phyloP scores from a whole-genome alignment of 1,284 basidiomycete species.

The Tausonia pullulans region DNA sequence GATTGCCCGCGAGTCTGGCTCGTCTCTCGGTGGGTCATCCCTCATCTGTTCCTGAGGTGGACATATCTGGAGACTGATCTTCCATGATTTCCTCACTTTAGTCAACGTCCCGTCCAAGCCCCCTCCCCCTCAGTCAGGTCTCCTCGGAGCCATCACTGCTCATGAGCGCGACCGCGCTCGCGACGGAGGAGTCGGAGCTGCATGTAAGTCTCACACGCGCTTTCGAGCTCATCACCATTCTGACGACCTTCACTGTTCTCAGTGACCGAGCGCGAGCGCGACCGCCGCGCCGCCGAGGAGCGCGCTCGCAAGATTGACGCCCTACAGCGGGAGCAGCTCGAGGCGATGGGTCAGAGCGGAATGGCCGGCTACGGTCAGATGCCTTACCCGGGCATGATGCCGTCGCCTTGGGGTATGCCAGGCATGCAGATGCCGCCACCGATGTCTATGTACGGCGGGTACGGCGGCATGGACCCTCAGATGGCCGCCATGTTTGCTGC shows the following conservation, averaged over 20 bases:
- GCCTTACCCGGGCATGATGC: slow-evolving; percentile 30
- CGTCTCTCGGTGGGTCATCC: slow-evolving; percentile 45
- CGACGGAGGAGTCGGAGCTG: slow-evolving; percentile 86
- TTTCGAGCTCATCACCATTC: too few relatives aligned
- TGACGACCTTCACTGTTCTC: too few relatives aligned
- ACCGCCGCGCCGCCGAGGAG: slow-evolving; percentile 79
- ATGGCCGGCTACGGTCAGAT: slow-evolving; percentile 32
- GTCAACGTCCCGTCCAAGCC: slow-evolving; percentile 91
- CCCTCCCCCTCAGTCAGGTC: slow-evolving; percentile 85
- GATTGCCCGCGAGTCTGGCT: slow-evolving; percentile 76
- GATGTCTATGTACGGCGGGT: slow-evolving; percentile 31
- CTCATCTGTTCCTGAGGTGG: background rate
- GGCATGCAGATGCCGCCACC: slow-evolving; percentile 32
- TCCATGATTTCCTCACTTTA: background rate
- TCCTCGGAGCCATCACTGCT: slow-evolving; percentile 88
- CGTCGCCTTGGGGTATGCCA: slow-evolving; percentile 26
- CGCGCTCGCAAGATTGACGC: slow-evolving; percentile 85
- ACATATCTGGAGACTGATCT: background rate
- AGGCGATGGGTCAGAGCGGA: slow-evolving; percentile 48
- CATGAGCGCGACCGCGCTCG: slow-evolving; percentile 89
- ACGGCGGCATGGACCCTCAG: slow-evolving; percentile 13
- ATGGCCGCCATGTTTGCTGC: slow-evolving; percentile 57
- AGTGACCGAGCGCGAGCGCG: slow-evolving; percentile 86
- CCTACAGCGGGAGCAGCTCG: slow-evolving; percentile 73
- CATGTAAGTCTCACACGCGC: slow-evolving; percentile 24